Base-by-base conservation (phyloP, 129 eudicot genomes). In the Heracleum sosnowskyi region DNA sequence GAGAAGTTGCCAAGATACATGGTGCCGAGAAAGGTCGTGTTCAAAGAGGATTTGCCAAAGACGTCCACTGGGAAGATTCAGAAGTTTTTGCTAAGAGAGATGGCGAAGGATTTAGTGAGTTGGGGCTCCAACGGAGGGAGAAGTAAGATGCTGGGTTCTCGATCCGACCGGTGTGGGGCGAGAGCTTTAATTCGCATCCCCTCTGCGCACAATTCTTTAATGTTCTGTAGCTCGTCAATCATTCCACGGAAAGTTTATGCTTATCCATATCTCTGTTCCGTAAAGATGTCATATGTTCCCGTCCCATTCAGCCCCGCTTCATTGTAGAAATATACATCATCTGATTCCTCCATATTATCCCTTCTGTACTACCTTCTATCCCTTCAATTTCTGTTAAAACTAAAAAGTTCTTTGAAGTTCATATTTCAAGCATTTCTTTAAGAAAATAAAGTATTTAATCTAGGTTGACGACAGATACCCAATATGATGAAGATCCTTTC, bases 1-100 rank as follows among this genome's bases (percentile, higher is more conserved):
- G 28, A 60, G 71, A 78, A 79, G 29, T 78, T 86, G 33, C 90
- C 87, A 45, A 86, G n/a, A 69, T 86, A 69, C 70, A 86, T 86
- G 90, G 85, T 81, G 16, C 90, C 90, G 0, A 78, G 79, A 28
- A 86, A 81, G 40, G 84, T 83, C n/a, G 85, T 86, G 69, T 83
- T 83, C 76, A 26, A n/a, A 42, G 85, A 76, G 45, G 87, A 86
- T 57, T 64, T 83, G 83, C 90, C 90, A 11, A 86, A 86, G 36
- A 86, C 87, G 26, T 86, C 90, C 11, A 86, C 90, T 1, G 90
- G 90, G 57, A 86, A 86, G 69, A 81, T 82, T 20, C 87, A 86
- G 79, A 86, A 86, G 77, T 86, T 86, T 44, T 36, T 86, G 46
- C 83, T 83, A 16, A 79, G 90, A 49, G 74, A 81, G 62, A 76